Evolutionary conservation across 768 basidiomycete species (phyloP).

Genomic region (Tricholoma matsutake): DNA sequence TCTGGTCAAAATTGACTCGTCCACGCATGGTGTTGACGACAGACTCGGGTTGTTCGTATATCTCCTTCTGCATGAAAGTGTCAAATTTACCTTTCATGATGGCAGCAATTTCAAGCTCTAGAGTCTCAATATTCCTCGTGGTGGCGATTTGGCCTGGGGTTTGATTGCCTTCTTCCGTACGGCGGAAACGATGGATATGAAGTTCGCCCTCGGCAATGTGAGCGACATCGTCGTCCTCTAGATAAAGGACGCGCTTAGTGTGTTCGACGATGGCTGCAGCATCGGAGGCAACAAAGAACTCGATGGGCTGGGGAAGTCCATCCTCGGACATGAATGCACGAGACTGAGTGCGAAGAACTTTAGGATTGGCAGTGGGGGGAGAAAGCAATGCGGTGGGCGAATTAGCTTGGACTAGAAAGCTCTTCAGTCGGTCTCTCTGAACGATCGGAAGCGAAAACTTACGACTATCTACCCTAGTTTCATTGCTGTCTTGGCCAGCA

Average conservation of each 20-base stretch:
- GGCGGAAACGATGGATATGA: conserved; percentile 96
- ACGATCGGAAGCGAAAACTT: conserved; percentile 21
- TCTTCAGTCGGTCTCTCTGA: conserved; percentile 3
- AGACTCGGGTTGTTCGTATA: conserved; percentile 98
- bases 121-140: conserved; percentile 94
- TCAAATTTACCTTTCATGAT: conserved; percentile 99
- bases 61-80: conserved; percentile 99
- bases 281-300: conserved; percentile 99
- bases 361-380: conserved; percentile 62
- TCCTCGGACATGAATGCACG: conserved; percentile 99
- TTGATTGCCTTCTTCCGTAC: conserved; percentile 69
- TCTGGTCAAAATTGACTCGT: conserved; percentile 95
- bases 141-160: conserved; percentile 59
- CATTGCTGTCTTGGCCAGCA: conserved; percentile 62
- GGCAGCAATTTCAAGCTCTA: conserved; percentile 98
- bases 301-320: conserved; percentile 97
- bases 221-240: conserved; percentile 98
- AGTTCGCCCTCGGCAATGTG: conserved; percentile 97
- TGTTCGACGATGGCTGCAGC: conserved; percentile 96
- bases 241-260: conserved; percentile 97
- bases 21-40: conserved; percentile 99
- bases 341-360: conserved; percentile 90
- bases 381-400: conserved; percentile 61
- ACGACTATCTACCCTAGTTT: conserved; percentile 39
- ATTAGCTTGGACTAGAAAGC: conserved; percentile 39